Evolutionary conservation across 2,329 filamentous ascomycete species (phyloP).

Genomic region (Neophaeococcomyces aloes): DNA sequence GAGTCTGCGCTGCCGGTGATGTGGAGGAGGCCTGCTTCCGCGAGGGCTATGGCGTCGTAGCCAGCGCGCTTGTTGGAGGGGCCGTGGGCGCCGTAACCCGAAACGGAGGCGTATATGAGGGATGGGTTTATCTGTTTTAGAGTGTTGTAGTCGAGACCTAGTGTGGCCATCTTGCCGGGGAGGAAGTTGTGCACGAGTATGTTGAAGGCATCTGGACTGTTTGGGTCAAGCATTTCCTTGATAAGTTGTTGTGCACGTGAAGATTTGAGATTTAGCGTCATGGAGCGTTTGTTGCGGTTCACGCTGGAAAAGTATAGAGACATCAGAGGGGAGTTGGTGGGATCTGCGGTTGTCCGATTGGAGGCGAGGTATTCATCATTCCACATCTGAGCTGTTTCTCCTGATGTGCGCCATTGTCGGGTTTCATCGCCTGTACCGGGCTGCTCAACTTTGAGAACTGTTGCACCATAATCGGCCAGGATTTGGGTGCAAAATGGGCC

Average conservation of each 20-base stretch:
- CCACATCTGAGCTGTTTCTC: constrained; percentile 15
- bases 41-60: constrained; percentile 19
- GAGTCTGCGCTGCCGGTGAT: constrained; percentile 15
- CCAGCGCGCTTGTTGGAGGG: constrained; percentile 24
- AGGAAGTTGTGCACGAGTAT: constrained; percentile 19
- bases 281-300: constrained; percentile 19
- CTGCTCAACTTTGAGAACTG: constrained; percentile 23
- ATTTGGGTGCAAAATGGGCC: constrained; percentile 19
- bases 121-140: constrained; percentile 34
- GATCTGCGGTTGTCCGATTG: too few species aligned
- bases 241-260: constrained; percentile 9
- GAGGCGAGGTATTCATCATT: background rate
- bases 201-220: constrained; percentile 2
- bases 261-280: constrained; percentile 15
- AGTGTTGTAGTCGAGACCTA: constrained; percentile 33
- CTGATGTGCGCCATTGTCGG: constrained; percentile 15
- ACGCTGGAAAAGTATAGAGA: constrained; percentile 18
- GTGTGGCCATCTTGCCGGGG: constrained; percentile 36
- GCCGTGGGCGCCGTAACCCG: constrained; percentile 42
- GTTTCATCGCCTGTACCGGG: constrained; percentile 18
- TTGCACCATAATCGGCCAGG: constrained; percentile 19
- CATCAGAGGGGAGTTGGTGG: constrained; percentile 2
- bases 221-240: constrained; percentile 8
- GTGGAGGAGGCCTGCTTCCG: constrained; percentile 18
- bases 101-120: constrained; percentile 43